A percentile compares a stretch with the other conserved stretches of the same genome.
Conservation (phyloP, 352 stramenopile species). For the Pythium coloratum region DNA sequence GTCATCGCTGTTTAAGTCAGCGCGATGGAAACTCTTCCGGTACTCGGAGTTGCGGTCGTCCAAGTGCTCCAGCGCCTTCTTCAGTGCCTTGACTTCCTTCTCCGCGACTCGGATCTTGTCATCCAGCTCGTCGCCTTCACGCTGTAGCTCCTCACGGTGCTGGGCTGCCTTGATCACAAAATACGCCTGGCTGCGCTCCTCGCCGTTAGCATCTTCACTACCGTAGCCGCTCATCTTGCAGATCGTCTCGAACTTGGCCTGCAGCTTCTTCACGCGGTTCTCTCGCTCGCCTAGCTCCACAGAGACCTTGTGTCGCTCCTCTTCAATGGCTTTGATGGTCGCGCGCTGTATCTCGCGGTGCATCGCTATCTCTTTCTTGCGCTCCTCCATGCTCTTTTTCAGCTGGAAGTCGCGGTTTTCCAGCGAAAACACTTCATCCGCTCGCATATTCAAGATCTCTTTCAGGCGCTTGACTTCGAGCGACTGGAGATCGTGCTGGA, state of each 20-base stretch:
- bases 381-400: slow-evolving; percentile 93
- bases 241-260: slow-evolving; percentile 93
- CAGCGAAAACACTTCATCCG: slow-evolving; percentile 92
- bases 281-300: slow-evolving; percentile 90
- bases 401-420: slow-evolving; percentile 94
- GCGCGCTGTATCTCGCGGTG: slow-evolving; percentile 90
- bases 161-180: slow-evolving; percentile 96
- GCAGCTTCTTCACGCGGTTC: slow-evolving; percentile 87
- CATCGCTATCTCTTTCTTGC: slow-evolving; percentile 89
- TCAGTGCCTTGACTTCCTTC: slow-evolving; percentile 91
- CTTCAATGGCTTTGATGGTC: slow-evolving; percentile 86
- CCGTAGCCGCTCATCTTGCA: slow-evolving; percentile 77
- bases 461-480: slow-evolving; percentile 92
- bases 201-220: slow-evolving; percentile 61
- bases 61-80: slow-evolving; percentile 92
- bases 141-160: slow-evolving; percentile 93
- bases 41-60: slow-evolving; percentile 94
- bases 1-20: slow-evolving; percentile 85
- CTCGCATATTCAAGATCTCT: slow-evolving; percentile 84
- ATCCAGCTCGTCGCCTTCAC: slow-evolving; percentile 94
- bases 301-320: slow-evolving; percentile 93
- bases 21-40: slow-evolving; percentile 92
- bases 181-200: slow-evolving; percentile 91
- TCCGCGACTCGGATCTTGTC: slow-evolving; percentile 92
- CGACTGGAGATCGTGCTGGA: slow-evolving; percentile 93